Conservation (phyloP, 129 eudicot genomes). For the Mikania micrantha region DNA sequence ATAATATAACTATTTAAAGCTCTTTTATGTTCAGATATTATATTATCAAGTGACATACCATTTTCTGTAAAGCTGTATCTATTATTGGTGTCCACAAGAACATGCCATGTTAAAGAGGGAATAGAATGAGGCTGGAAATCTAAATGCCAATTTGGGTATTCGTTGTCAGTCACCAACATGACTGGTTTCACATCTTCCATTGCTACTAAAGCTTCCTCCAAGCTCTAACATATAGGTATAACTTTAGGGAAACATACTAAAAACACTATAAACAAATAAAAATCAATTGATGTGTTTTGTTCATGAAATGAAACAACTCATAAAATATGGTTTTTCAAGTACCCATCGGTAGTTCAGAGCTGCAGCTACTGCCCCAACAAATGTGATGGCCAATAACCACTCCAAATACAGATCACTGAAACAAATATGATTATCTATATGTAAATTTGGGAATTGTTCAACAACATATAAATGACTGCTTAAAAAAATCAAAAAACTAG, state of each 20-base stretch:
- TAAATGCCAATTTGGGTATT: conserved; percentile 50
- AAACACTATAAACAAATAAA: background rate
- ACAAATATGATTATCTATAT: conserved; percentile 5
- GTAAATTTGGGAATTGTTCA: no score
- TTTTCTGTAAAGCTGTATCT: conserved; percentile 16
- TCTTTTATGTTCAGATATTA: background rate
- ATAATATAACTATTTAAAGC: conserved; percentile 10
- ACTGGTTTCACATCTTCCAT: conserved; percentile 60
- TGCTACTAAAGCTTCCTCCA: conserved; percentile 74
- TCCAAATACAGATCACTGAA: conserved; percentile 79
- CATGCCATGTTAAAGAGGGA: conserved; percentile 56
- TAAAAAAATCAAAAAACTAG: no score
- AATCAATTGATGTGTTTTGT: background rate
- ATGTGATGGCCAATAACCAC: conserved; percentile 86
- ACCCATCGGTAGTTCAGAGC: conserved; percentile 95
- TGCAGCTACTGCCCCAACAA: conserved; percentile 80
- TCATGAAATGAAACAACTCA: background rate
- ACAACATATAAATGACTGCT: no score
- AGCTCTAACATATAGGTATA: conserved; percentile 36
- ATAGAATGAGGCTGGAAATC: conserved; percentile 32
- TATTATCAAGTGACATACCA: conserved; percentile 31
- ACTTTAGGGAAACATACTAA: background rate
- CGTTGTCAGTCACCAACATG: conserved; percentile 52
- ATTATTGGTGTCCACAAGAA: conserved; percentile 27
- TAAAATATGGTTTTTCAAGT: conserved; percentile 8